Percentiles rank a stretch among this genome's conserved stretches.
Conservation (phyloP, 148 eudicot genomes). For the Fagopyrum homotropicum region DNA sequence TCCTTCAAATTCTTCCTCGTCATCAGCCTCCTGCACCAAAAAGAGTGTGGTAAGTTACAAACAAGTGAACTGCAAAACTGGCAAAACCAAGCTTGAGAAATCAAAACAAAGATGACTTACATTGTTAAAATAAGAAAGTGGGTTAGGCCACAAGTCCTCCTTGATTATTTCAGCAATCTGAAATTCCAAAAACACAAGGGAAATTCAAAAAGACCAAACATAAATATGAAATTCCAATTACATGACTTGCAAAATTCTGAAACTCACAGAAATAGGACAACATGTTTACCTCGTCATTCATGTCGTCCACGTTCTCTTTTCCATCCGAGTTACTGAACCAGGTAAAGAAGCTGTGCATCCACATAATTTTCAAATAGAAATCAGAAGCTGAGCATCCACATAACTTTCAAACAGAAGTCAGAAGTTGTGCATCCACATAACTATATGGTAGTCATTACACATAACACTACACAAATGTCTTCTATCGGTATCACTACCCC, state of each 20-base stretch:
- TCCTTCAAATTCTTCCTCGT: conserved; percentile 53
- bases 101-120: conserved; percentile 23
- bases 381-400: too few species aligned
- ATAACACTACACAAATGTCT: too few species aligned
- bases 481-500: not conserved
- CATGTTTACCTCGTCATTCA: conserved; percentile 64
- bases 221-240: not conserved
- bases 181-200: conserved; percentile 16
- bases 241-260: not conserved
- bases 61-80: not conserved
- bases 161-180: conserved; percentile 96
- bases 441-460: too few species aligned
- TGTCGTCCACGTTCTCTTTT: conserved; percentile 49
- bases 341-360: conserved; percentile 65
- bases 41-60: not conserved
- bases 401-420: too few species aligned
- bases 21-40: conserved; percentile 66
- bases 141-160: conserved; percentile 98
- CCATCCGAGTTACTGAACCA: conserved; percentile 68
- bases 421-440: too few species aligned
- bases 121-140: conserved; percentile 74
- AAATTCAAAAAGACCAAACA: not conserved
- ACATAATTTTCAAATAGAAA: not conserved
- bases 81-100: not conserved
- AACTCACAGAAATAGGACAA: not conserved